A percentile compares a stretch with the other conserved stretches of the same genome.
phyloP scores from a whole-genome alignment of 1,284 basidiomycete species.

The Trichosporon sp. region DNA sequence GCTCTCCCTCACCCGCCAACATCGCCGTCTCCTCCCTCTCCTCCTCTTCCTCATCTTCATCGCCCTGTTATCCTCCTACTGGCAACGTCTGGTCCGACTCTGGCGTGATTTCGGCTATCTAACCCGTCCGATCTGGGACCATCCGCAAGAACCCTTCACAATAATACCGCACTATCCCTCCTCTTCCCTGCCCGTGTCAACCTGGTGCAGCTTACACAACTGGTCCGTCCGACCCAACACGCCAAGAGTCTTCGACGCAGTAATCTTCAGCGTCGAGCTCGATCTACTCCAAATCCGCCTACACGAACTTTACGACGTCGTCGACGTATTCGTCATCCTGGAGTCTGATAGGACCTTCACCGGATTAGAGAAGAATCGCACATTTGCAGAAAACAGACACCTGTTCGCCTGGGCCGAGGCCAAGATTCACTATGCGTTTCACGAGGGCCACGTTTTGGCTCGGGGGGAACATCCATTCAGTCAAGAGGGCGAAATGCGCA shows the following conservation, averaged over 20 bases:
- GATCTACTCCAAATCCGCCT: slow-evolving; percentile 65
- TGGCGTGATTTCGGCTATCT: slow-evolving; percentile 31
- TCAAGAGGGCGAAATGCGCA: neutral
- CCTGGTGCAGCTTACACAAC: slow-evolving; percentile 25
- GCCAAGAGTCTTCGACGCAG: slow-evolving; percentile 51
- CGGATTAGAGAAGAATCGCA: slow-evolving; percentile 56
- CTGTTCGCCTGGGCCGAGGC: slow-evolving; percentile 31
- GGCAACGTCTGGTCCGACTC: neutral
- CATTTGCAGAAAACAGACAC: slow-evolving; percentile 46
- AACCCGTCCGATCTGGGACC: slow-evolving; percentile 31
- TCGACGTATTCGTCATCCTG: slow-evolving; percentile 62
- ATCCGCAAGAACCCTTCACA: slow-evolving; percentile 13
- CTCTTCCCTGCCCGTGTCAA: neutral
- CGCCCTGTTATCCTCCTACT: neutral
- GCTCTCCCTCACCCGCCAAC: neutral
- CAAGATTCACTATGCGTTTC: slow-evolving; percentile 30
- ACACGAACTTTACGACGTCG: slow-evolving; percentile 59
- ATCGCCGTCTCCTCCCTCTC: neutral
- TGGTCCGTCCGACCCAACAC: slow-evolving; percentile 12
- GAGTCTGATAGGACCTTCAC: slow-evolving; percentile 62
- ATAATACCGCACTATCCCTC: slow-evolving; percentile 22
- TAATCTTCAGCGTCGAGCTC: slow-evolving; percentile 61
- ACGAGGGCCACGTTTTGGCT: slow-evolving; percentile 4
- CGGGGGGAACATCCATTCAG: neutral
- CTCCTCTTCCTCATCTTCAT: neutral